Conservation (phyloP, 1,284 basidiomycete species). For the Coniferiporia weirii region DNA sequence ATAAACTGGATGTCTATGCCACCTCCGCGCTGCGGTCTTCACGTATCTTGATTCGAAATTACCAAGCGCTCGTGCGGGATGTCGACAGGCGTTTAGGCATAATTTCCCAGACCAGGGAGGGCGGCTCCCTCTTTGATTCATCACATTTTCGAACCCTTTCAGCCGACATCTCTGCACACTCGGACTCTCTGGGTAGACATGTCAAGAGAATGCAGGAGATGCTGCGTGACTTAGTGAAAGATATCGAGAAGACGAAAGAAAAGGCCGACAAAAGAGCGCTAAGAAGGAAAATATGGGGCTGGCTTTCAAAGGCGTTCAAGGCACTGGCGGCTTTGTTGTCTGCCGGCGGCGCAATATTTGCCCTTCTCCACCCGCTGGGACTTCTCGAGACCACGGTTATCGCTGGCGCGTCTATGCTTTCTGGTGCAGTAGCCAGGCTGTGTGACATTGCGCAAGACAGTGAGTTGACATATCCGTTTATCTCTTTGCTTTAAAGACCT, state of each 20-base stretch:
- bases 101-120: conserved; percentile 2
- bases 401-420: conserved; percentile 7
- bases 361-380: conserved; percentile 8
- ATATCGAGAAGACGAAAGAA: conserved; percentile 13
- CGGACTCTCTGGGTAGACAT: neutral
- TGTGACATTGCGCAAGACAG: conserved; percentile 12
- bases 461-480: neutral
- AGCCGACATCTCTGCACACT: conserved; percentile 1
- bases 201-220: conserved; percentile 8
- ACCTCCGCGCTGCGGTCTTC: conserved; percentile 7
- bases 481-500: neutral
- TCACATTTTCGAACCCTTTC: neutral
- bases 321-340: conserved; percentile 8
- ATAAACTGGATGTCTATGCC: conserved; percentile 4
- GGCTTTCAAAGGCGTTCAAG: conserved; percentile 9
- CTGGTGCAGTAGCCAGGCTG: conserved; percentile 8
- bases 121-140: conserved; percentile 4
- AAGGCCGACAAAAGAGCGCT: conserved; percentile 6
- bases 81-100: conserved; percentile 1
- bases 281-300: conserved; percentile 10
- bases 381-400: conserved; percentile 7
- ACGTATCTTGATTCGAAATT: conserved; percentile 5
- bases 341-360: conserved; percentile 10
- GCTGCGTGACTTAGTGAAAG: conserved; percentile 4
- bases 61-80: neutral